Base-by-base conservation (phyloP, 2,329 filamentous ascomycete species). In the Alternaria triticimaculans region DNA sequence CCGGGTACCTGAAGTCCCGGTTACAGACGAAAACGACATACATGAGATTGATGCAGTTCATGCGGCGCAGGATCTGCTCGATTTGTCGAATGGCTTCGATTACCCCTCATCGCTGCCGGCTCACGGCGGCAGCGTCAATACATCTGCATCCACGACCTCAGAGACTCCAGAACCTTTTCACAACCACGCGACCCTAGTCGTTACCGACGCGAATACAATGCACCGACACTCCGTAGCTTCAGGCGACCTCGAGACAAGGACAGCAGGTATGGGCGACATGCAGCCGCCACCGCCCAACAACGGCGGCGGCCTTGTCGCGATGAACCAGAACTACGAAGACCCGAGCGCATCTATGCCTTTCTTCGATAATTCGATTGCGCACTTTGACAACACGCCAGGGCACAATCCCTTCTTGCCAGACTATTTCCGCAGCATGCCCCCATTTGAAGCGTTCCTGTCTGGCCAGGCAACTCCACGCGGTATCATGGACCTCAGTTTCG, bases 391-490 rank as follows among this genome's bases (percentile, higher is more conserved):
- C 1, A 71, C 70, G 9, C 63, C 67, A 5, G 43, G 48, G 7
- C 64, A 70, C 7, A 71, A 72, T 46, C 68, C 66, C 0, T 68
- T 70, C 10, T 44, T 76, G 4, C 74, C 74, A 8, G 72, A 77
- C 44, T 73, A 75, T 54, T 69, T 76, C 46, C 74, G 72, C 5
- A 75, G 73, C 10, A 73, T 78, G 72, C 76, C 74, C 12, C 68
- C 68, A 2, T 69, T 69, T 33, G 76, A 79, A 11, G 54, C 71
- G 3, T 73, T 68, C 21, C 48, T 75, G 6, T 76, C 75, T 15
- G 82, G 81, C 5, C 79, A 80, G 30, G 80, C 77, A 67, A 83
- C 82, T 6, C 82, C 82, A 14, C 79, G 82, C 21, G 82, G 82
- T 10, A 75, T 83, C 10, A 77, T 83, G 66, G 82, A 83, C 51